These are phyloP conservation scores for Neckera pumila DNA, from an alignment of 225 moss, liverwort and hornwort genomes.

Conservation along the genomic window DNA sequence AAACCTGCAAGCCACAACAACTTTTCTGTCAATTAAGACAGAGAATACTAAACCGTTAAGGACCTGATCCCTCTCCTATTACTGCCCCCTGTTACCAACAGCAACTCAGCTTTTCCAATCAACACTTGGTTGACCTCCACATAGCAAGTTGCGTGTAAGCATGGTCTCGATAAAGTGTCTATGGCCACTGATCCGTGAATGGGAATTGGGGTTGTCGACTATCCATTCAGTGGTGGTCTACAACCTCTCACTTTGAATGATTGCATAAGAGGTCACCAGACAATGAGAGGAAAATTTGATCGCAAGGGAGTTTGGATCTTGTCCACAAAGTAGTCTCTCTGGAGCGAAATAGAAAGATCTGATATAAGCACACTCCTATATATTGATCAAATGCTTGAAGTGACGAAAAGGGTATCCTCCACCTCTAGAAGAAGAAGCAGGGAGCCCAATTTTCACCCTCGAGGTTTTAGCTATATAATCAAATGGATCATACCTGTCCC, in stretches of 20 bases:
- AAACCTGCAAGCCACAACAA: constrained; percentile 23
- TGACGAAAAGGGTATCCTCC: not conserved
- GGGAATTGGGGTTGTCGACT: not conserved
- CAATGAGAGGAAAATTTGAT: not conserved
- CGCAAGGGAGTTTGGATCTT: not conserved
- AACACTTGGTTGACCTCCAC: not conserved
- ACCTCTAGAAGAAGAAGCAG: not conserved
- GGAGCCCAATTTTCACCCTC: not conserved
- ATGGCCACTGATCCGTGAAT: not conserved
- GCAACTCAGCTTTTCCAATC: not conserved
- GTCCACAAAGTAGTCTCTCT: not conserved
- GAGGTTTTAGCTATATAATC: not conserved
- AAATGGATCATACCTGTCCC: constrained; percentile 27
- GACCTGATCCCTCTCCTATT: not conserved
- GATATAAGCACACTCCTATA: not conserved
- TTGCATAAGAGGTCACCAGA: not conserved
- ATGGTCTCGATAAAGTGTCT: not conserved
- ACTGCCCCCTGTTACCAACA: not conserved
- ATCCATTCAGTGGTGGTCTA: not conserved
- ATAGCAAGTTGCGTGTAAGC: not conserved
- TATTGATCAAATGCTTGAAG: not conserved
- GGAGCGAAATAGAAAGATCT: too few relatives aligned
- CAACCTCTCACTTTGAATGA: not conserved
- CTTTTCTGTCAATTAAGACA: not conserved
- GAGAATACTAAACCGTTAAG: not conserved